Evolutionary conservation across 2,329 filamentous ascomycete species (phyloP).

Genomic region (Pseudogymnoascus sp.): DNA sequence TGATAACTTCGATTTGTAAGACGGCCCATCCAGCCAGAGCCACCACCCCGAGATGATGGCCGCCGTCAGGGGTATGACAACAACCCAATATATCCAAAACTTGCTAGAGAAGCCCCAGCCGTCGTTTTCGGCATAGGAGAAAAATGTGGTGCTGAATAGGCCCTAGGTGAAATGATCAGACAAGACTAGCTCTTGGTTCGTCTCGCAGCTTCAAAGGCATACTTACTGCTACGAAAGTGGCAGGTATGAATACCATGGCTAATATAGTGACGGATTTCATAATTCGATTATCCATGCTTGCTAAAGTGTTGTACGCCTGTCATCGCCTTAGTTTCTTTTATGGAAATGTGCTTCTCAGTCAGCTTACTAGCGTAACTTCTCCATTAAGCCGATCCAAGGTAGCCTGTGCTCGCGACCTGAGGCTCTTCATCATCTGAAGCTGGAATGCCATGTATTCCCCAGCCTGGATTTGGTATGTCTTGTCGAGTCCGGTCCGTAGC

Average conservation of each 20-base stretch:
- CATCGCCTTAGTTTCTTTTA: background rate
- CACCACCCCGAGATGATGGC: background rate
- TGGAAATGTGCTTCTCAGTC: background rate
- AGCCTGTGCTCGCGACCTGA: background rate
- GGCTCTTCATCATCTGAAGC: background rate
- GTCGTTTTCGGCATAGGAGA: background rate
- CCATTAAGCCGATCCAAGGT: background rate
- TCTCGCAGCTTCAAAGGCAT: background rate
- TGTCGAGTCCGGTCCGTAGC: background rate
- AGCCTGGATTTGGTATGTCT: background rate
- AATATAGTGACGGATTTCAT: slow-evolving; percentile 17
- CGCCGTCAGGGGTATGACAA: background rate
- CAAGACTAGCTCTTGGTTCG: too few relatives aligned
- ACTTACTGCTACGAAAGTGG: slow-evolving; percentile 17
- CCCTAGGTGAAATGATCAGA: background rate
- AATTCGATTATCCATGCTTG: slow-evolving; percentile 12
- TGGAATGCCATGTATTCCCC: background rate
- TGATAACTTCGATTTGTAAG: background rate
- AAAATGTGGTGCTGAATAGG: background rate
- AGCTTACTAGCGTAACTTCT: background rate
- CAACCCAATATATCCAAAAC: slow-evolving; percentile 1
- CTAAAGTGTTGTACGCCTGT: slow-evolving; percentile 3
- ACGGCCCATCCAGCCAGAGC: background rate
- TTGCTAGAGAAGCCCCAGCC: background rate
- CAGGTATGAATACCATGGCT: slow-evolving; percentile 17